Percentiles rank a stretch among this genome's conserved stretches.
These are phyloP conservation scores for Mycena albidolilacea DNA, from an alignment of 768 basidiomycete species.

Conservation along the genomic window DNA sequence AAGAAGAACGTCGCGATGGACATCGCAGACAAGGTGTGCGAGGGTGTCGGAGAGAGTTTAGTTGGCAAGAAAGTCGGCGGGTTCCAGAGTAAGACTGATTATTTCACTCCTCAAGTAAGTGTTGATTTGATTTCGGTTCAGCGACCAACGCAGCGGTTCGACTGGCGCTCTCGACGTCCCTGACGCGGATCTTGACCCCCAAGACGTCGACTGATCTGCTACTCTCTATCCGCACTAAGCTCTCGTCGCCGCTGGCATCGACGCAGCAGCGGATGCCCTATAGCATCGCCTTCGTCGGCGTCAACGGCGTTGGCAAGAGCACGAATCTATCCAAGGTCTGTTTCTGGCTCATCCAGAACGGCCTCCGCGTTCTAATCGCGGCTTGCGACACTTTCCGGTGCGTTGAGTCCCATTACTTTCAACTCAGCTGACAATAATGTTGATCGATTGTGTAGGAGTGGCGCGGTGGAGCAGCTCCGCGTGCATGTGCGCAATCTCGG, in stretches of 20 bases:
- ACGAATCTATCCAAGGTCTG: conserved; percentile 98
- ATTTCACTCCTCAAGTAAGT: conserved; percentile 24
- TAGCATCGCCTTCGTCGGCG: conserved; percentile 96
- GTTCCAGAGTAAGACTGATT: conserved; percentile 79
- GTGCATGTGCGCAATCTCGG: conserved; percentile 97
- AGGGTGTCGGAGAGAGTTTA: conserved; percentile 91
- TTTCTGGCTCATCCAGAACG: conserved; percentile 99
- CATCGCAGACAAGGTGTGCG: conserved; percentile 95
- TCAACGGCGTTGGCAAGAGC: conserved; percentile 99
- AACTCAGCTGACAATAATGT: conserved; percentile 7
- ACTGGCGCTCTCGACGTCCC: conserved; percentile 83
- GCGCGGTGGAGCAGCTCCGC: conserved; percentile 97
- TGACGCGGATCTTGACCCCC: conserved; percentile 95
- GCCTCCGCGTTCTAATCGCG: conserved; percentile 92
- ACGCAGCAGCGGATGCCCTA: conserved; percentile 89
- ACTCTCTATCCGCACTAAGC: conserved; percentile 92
- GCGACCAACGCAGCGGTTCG: conserved; percentile 90
- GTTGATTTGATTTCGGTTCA: conserved; percentile 49
- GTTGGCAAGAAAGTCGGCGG: conserved; percentile 93
- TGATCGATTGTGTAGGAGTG: conserved; percentile 70
- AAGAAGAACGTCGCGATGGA: conserved; percentile 98
- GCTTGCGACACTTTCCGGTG: conserved; percentile 98
- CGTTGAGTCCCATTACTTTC: conserved; percentile 39
- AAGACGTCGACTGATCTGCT: conserved; percentile 98
- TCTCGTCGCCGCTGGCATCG: conserved; percentile 80